phyloP scores from a whole-genome alignment of 345 rosid genomes.

The Boechera divaricarpa region DNA sequence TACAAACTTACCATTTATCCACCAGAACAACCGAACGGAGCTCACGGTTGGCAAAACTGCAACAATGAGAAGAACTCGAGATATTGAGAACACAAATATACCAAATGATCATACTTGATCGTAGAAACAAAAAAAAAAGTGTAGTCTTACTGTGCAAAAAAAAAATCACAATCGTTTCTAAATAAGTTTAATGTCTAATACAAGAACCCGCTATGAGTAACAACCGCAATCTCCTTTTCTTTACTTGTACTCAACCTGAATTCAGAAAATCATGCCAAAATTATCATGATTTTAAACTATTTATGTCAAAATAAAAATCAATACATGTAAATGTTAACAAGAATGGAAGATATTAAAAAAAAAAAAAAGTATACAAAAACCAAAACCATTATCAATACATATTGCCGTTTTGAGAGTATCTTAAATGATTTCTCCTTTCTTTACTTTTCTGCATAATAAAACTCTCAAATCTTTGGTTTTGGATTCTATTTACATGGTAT shows the following conservation, averaged over 20 bases:
- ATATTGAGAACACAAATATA: background rate
- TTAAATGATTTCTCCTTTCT: no score
- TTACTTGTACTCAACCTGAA: slow-evolving; percentile 72
- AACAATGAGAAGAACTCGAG: slow-evolving; percentile 7
- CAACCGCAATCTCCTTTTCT: slow-evolving; percentile 81
- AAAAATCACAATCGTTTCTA: slow-evolving; percentile 52
- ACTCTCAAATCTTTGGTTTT: no score
- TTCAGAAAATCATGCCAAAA: slow-evolving; percentile 10
- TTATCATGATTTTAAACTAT: no score
- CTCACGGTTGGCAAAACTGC: slow-evolving; percentile 79
- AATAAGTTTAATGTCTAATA: slow-evolving; percentile 56
- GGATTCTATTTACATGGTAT: background rate
- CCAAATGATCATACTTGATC: background rate
- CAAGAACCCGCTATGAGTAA: slow-evolving; percentile 74
- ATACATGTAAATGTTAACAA: background rate
- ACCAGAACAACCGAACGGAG: slow-evolving; percentile 67
- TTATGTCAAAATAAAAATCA: no score
- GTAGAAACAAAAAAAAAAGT: slow-evolving; percentile 11
- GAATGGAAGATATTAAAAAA: slow-evolving; percentile 13
- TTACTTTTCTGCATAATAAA: no score
- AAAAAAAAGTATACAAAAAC: no score
- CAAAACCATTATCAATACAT: no score
- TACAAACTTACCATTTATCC: slow-evolving; percentile 8
- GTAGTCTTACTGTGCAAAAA: slow-evolving; percentile 59
- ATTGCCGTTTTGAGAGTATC: no score